Evolutionary conservation across 805 yeast species (phyloP), one percentile per base, ranked within the genome.

Genomic region (Cyberlindnera euphorbiae): DNA sequence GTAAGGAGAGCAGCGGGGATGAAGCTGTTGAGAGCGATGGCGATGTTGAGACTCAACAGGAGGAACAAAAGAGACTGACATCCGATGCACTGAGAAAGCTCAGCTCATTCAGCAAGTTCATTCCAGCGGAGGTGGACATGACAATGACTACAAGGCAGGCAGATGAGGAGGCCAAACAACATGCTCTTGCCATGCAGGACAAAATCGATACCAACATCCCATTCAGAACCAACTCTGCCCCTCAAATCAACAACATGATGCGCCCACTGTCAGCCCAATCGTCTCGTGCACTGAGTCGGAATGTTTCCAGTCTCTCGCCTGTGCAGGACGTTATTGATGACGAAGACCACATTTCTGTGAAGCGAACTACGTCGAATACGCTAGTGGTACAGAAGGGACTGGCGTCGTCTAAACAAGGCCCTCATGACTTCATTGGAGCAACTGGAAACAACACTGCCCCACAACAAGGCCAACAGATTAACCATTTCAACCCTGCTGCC

Each of bases 61-160:
- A 33, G 13, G 59, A 55, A 10, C 54, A 55, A n/a, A 59, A 58
- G 23, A 58, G 56, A 32, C 46, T 67, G 8, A 66, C 72, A 0
- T 59, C 63, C 8, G 65, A 62, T 38, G 71, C 72, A 1, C 35
- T 66, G 33, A 55, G 59, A 26, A 62, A 59, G 30, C 46, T 67
- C 23, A 58, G 65, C 3, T 40, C 55, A 3, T 35, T 66, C 5
- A 41, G 55, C 3, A 53, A 35, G 27, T 52, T 52, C 33, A 47
- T 43, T 9, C 57, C 58, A 2, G 59, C 59, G 1, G 55, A 49
- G 28, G 56, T 44, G 9, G 59, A 54, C 31, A 22, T 53, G 33
- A 34, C 30, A 4, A 39, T 43, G 38, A 16, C 33, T 11, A 38
- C 38, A 7, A 44, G 28, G 10, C 15, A 28, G 12, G 36, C 14